Evolutionary conservation across 352 stramenopile species (phyloP).

Genomic region (Pythium chondricola): DNA sequence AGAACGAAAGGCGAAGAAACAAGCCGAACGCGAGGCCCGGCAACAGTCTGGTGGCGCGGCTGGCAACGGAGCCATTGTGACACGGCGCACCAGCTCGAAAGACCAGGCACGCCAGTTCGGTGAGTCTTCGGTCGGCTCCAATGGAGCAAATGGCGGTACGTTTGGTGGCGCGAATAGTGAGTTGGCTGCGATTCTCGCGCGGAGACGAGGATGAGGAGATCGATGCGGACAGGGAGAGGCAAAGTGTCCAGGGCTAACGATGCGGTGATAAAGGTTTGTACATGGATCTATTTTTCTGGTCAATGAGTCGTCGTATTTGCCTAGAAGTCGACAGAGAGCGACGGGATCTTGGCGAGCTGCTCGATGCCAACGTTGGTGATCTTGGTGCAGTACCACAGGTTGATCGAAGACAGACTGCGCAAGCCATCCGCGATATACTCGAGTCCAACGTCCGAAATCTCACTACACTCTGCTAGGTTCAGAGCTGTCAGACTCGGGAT

Average conservation of each 20-base stretch:
- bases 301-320: neutral
- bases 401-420: constrained; percentile 48
- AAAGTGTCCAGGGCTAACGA: neutral
- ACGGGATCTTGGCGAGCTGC: constrained; percentile 34
- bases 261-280: neutral
- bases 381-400: constrained; percentile 80
- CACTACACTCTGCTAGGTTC: constrained; percentile 64
- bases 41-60: constrained; percentile 20
- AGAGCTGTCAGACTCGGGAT: constrained; percentile 55
- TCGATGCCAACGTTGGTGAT: constrained; percentile 50
- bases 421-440: constrained; percentile 34
- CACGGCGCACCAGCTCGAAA: constrained; percentile 26
- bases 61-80: neutral
- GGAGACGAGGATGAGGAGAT: constrained; percentile 38
- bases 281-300: too few relatives aligned
- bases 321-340: constrained; percentile 46
- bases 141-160: constrained; percentile 11
- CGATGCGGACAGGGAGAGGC: neutral
- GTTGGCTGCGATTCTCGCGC: constrained; percentile 70
- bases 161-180: constrained; percentile 76
- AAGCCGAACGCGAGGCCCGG: constrained; percentile 61
- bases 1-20: constrained; percentile 86
- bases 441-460: constrained; percentile 61
- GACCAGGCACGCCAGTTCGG: constrained; percentile 77
- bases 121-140: constrained; percentile 28